Percentiles rank a stretch among this genome's conserved stretches.
These are phyloP conservation scores for Ceratobasidium theobromae DNA, from an alignment of 1,284 basidiomycete genomes.

Conservation along the genomic window DNA sequence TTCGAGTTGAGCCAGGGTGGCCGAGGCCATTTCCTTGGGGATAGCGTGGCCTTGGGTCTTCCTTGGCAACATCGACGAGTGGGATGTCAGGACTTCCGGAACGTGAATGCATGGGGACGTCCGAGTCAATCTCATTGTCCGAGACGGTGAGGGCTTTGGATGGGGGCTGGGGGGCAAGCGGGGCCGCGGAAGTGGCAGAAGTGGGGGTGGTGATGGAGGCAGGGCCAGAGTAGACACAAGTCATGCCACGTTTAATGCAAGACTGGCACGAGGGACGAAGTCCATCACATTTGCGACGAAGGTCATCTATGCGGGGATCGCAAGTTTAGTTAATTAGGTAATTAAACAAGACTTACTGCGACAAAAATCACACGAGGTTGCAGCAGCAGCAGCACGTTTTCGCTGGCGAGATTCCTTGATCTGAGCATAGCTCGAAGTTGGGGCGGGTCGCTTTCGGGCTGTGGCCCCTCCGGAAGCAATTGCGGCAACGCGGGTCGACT, in stretches of 20 bases:
- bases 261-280: conserved; percentile 15
- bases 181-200: background rate
- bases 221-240: conserved; percentile 17
- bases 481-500: background rate
- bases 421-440: conserved; percentile 6
- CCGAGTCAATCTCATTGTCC: conserved; percentile 7
- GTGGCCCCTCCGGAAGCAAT: background rate
- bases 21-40: conserved; percentile 18
- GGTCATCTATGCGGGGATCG: conserved; percentile 3
- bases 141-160: background rate
- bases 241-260: conserved; percentile 6
- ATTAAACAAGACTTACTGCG: conserved; percentile 6
- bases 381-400: conserved; percentile 14
- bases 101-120: background rate
- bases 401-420: conserved; percentile 10
- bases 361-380: conserved; percentile 23
- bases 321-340: background rate
- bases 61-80: background rate
- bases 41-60: background rate
- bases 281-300: conserved; percentile 20
- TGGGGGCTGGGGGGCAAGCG: background rate
- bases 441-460: conserved; percentile 3
- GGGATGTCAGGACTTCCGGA: conserved; percentile 5
- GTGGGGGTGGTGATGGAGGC: background rate
- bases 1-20: conserved; percentile 5